Conservation (phyloP, 495 filamentous ascomycete genomes). For the Aspergillus sclerotiicarbonarius region DNA sequence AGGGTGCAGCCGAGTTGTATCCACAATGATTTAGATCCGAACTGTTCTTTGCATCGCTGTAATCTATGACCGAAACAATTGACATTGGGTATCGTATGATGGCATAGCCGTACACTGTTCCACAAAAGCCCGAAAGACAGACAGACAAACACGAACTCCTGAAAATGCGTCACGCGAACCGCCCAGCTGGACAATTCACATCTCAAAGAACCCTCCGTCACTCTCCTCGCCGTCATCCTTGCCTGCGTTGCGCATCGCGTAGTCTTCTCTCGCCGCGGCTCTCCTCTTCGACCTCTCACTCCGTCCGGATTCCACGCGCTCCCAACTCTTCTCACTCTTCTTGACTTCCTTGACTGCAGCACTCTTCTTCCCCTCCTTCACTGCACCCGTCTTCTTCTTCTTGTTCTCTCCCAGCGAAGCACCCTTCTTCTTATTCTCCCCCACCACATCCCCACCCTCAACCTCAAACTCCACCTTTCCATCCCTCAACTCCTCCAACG, state of each 20-base stretch:
- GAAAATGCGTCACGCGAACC: conserved; percentile 20
- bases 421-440: conserved; percentile 12
- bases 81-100: conserved; percentile 21
- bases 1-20: conserved; percentile 17
- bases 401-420: too few species aligned
- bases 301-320: conserved; percentile 7
- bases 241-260: conserved; percentile 15
- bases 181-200: conserved; percentile 13
- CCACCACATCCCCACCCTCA: conserved; percentile 14
- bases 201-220: conserved; percentile 57
- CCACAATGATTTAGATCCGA: conserved; percentile 7
- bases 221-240: conserved; percentile 45
- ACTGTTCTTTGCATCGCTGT: background rate
- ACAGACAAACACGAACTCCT: conserved; percentile 10
- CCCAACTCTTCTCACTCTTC: conserved; percentile 13
- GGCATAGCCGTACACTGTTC: conserved; percentile 1
- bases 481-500: conserved; percentile 54
- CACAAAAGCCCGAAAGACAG: conserved; percentile 5
- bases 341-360: conserved; percentile 10
- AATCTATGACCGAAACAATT: background rate
- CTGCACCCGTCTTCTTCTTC: conserved; percentile 14
- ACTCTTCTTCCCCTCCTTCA: conserved; percentile 9
- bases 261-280: conserved; percentile 10
- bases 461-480: conserved; percentile 41
- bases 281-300: conserved; percentile 13